These are phyloP conservation scores for Micromonas pusilla DNA, from an alignment of 139 green algal species.

Conservation along the genomic window DNA sequence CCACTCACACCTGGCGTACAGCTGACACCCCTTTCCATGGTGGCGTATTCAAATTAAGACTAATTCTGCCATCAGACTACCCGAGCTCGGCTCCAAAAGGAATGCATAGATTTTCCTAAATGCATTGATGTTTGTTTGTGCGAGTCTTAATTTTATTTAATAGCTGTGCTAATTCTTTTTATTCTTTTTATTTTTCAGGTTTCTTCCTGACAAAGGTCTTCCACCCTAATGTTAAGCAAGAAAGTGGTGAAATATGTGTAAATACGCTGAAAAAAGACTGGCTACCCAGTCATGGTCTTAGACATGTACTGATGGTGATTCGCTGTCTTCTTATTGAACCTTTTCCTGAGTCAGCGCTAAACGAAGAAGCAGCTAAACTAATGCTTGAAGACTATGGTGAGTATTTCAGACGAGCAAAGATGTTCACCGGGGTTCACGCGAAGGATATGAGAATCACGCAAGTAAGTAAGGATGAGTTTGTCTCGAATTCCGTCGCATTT, in stretches of 20 bases:
- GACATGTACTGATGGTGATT: conserved; percentile 67
- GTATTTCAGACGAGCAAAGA: conserved; percentile 64
- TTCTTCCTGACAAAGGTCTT: conserved; percentile 92
- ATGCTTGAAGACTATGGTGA: conserved; percentile 75
- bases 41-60: conserved; percentile 75
- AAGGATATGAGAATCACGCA: too few species aligned
- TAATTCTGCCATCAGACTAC: conserved; percentile 43
- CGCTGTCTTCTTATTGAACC: conserved; percentile 94
- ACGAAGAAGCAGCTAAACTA: conserved; percentile 93
- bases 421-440: conserved; percentile 88
- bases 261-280: conserved; percentile 97
- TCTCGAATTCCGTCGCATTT: too few species aligned
- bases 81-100: conserved; percentile 44
- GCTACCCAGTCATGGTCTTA: conserved; percentile 69
- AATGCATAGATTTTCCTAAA: too few species aligned
- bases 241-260: conserved; percentile 90
- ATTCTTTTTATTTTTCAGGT: too few species aligned
- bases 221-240: conserved; percentile 85
- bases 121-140: not conserved
- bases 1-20: conserved; percentile 29
- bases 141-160: not conserved
- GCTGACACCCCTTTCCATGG: conserved; percentile 81
- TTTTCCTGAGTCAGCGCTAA: conserved; percentile 90
- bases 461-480: too few species aligned
- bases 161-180: too few species aligned